Percentiles rank a stretch among this genome's conserved stretches.
phyloP scores from a whole-genome alignment of 2,329 filamentous ascomycete genomes.

The Colletotrichum endophyticum region DNA sequence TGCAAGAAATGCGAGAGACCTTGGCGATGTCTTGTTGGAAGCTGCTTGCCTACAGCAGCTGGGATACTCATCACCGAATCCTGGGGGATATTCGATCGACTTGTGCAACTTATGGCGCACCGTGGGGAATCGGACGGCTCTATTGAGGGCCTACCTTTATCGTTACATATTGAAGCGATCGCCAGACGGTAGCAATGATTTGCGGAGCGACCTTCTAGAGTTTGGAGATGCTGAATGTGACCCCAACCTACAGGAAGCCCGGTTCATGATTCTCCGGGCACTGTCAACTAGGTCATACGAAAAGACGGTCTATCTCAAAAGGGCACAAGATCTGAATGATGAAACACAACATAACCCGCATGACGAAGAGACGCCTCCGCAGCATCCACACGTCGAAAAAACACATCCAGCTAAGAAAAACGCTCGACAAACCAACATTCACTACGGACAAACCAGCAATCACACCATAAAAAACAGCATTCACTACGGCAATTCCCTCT shows the following conservation, averaged over 20 bases:
- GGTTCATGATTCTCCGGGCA: background rate
- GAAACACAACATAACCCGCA: no score
- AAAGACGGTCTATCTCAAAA: background rate
- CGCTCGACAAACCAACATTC: no score
- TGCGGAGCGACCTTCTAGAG: background rate
- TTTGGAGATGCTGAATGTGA: background rate
- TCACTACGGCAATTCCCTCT: rapidly evolving
- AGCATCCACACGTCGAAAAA: no score
- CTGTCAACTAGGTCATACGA: background rate
- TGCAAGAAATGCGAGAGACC: background rate
- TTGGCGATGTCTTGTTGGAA: background rate
- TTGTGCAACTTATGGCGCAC: background rate
- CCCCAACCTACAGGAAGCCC: background rate
- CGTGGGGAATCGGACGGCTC: background rate
- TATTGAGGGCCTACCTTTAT: background rate
- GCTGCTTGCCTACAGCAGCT: background rate
- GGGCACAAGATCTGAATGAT: background rate
- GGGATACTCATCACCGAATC: rapidly evolving
- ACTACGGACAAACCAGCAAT: no score
- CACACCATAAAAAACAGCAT: no score
- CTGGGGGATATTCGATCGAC: background rate
- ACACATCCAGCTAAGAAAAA: no score
- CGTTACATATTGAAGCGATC: background rate
- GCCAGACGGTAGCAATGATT: background rate
- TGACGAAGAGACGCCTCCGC: no score